Evolutionary conservation across 1,284 basidiomycete genomes (phyloP), one percentile per base, ranked within the genome.

Genomic region (Trichosporon sp.): DNA sequence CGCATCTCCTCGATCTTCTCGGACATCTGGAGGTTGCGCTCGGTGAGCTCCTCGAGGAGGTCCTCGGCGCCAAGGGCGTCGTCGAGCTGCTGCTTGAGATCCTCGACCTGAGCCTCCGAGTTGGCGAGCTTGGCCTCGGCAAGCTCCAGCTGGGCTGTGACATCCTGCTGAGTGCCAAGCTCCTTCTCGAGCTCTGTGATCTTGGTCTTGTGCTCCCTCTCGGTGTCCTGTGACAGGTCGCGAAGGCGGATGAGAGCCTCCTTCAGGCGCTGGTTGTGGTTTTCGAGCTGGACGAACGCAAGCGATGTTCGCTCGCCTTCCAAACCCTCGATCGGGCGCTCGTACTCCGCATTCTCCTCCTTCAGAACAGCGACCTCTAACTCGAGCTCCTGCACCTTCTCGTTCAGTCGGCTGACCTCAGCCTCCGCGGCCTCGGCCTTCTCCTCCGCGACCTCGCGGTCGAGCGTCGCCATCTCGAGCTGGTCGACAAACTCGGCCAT

Each of bases 391-490:
- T 91, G 91, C 31, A 92, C 75, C 74, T 86, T 87, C 81, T 97
- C 95, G 73, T 87, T 91, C 66, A 91, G 80, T 53, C 89, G 89
- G 72, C 91, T 91, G 32, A 95, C 76, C 75, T 95, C 92, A 0
- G 85, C 81, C 79, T 93, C 90, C 0, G 90, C 89, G 0, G 88
- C 81, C 80, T 98, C 96, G 0, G 92, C 90, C 74, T 90, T 89
- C 81, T 98, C 96, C 80, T 99, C 97, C 0, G 96, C 96, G 65
- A 99, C 90, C 81, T 99, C 97, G 81, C 95, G 94, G 81, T 99
- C 97, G 73, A 99, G 84, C 85, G 93, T 93, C 2, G 90, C 87
- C 89, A 98, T 94, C 84, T 99, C 97, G 42, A 98, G 85, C 80
- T 95, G 92, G 74, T 98, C 95, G 67, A 91, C 88, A 1, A 90